Percentiles rank a stretch among this genome's conserved stretches.
phyloP scores from a whole-genome alignment of 2,329 filamentous ascomycete genomes.

The Xylaria sp. region DNA sequence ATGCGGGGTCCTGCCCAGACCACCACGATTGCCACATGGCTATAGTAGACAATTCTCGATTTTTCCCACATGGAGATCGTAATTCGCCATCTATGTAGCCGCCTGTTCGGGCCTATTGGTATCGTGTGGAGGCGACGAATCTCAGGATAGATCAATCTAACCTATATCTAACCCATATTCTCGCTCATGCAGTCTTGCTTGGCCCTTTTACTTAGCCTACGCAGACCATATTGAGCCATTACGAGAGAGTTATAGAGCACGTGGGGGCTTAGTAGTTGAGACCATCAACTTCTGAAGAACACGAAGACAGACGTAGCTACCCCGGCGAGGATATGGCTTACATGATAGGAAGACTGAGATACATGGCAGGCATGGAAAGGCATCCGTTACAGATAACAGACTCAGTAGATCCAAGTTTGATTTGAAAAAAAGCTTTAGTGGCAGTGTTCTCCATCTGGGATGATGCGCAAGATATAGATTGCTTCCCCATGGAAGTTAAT shows the following conservation, averaged over 20 bases:
- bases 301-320: neutral
- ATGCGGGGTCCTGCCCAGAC: constrained; percentile 26
- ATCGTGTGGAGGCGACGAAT: constrained; percentile 20
- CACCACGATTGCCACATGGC: constrained; percentile 25
- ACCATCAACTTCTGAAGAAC: constrained; percentile 2
- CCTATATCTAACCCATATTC: constrained; percentile 30
- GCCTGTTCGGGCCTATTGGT: constrained; percentile 32
- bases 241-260: neutral
- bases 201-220: constrained; percentile 16
- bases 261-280: constrained; percentile 10
- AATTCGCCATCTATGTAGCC: constrained; percentile 32
- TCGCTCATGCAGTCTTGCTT: constrained; percentile 19
- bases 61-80: constrained; percentile 23
- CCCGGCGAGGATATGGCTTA: neutral
- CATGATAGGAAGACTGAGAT: neutral
- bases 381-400: constrained; percentile 1
- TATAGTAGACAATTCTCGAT: constrained; percentile 21
- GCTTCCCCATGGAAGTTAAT: constrained; percentile 22
- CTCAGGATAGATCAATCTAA: constrained; percentile 28
- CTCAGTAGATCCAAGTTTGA: constrained; percentile 1
- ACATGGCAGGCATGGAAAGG: neutral
- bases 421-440: constrained; percentile 13
- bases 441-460: constrained; percentile 27
- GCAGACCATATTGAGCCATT: constrained; percentile 6
- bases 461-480: constrained; percentile 24